phyloP scores from a whole-genome alignment of 2,329 filamentous ascomycete genomes.

The Blastomyces percursus region DNA sequence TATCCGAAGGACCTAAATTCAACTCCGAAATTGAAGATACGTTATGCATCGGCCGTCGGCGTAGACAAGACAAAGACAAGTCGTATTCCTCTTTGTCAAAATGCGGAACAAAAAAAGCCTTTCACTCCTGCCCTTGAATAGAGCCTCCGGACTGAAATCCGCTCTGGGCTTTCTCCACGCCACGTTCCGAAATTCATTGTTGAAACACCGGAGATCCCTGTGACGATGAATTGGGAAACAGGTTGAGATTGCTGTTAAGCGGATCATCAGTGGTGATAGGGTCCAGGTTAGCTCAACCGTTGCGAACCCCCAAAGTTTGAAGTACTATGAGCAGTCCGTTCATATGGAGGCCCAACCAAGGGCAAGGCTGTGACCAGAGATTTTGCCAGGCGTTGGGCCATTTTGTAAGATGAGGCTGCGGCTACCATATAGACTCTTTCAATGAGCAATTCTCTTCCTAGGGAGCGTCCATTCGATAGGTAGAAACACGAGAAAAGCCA shows the following conservation, averaged over 20 bases:
- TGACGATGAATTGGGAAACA: constrained; percentile 41
- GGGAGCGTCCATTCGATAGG: background rate
- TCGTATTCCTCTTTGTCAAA: constrained; percentile 33
- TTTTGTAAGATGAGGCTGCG: background rate
- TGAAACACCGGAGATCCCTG: constrained; percentile 30
- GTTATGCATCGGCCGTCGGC: constrained; percentile 31
- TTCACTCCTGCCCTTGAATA: constrained; percentile 19
- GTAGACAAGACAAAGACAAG: constrained; percentile 27
- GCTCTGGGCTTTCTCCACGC: constrained; percentile 20
- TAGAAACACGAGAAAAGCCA: background rate
- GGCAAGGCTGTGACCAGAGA: constrained; percentile 14
- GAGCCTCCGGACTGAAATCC: constrained; percentile 17
- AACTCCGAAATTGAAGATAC: constrained; percentile 28
- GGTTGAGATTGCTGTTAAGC: constrained; percentile 36
- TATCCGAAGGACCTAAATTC: constrained; percentile 34
- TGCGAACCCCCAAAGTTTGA: constrained; percentile 29
- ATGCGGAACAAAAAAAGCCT: constrained; percentile 20
- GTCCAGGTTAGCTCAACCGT: constrained; percentile 31
- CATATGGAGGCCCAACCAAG: constrained; percentile 9
- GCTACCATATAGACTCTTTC: background rate
- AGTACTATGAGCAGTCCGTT: constrained; percentile 24
- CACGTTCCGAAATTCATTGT: constrained; percentile 36
- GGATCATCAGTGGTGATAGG: constrained; percentile 29
- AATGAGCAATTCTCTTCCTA: background rate
- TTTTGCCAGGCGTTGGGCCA: background rate